A percentile compares a stretch with the other conserved stretches of the same genome.
These are phyloP conservation scores for Tephrocybe sp. DNA, from an alignment of 768 basidiomycete species.

Conservation along the genomic window DNA sequence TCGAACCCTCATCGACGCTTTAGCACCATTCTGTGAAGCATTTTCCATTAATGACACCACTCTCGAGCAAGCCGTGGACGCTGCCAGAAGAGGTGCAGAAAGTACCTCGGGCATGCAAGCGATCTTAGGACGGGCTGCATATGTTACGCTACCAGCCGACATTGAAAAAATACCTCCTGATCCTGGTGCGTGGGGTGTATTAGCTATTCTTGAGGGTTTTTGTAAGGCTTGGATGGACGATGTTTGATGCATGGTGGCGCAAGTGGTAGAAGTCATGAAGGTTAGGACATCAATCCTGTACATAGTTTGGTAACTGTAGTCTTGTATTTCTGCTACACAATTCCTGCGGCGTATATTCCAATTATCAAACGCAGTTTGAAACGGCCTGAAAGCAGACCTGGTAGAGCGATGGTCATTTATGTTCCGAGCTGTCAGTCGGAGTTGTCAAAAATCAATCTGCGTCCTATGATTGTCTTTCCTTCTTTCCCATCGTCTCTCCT, in stretches of 20 bases:
- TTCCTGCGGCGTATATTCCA: no score
- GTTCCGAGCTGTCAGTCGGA: no score
- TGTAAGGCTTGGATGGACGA: slow-evolving; percentile 16
- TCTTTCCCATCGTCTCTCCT: no score
- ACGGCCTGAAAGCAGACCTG: no score
- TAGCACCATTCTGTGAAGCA: slow-evolving; percentile 43
- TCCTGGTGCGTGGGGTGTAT: slow-evolving; percentile 58
- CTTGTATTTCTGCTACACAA: no score
- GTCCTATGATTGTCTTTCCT: no score
- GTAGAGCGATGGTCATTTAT: no score
- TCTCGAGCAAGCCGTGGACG: slow-evolving; percentile 31
- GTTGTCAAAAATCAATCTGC: no score
- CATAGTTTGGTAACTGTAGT: no score
- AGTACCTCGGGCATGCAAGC: slow-evolving; percentile 47
- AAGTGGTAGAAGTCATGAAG: no score
- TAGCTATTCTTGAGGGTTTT: slow-evolving; percentile 40
- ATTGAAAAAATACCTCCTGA: slow-evolving; percentile 40
- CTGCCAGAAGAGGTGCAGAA: slow-evolving; percentile 43
- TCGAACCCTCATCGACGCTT: slow-evolving; percentile 57
- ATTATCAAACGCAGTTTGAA: no score
- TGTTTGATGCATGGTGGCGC: neutral
- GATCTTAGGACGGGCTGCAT: slow-evolving; percentile 50
- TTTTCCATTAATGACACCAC: slow-evolving; percentile 22
- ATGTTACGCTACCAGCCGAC: slow-evolving; percentile 36
- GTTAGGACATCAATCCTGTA: no score